These are phyloP conservation scores for Diaporthe longicolla DNA, from an alignment of 2,329 filamentous ascomycete species.

Conservation along the genomic window DNA sequence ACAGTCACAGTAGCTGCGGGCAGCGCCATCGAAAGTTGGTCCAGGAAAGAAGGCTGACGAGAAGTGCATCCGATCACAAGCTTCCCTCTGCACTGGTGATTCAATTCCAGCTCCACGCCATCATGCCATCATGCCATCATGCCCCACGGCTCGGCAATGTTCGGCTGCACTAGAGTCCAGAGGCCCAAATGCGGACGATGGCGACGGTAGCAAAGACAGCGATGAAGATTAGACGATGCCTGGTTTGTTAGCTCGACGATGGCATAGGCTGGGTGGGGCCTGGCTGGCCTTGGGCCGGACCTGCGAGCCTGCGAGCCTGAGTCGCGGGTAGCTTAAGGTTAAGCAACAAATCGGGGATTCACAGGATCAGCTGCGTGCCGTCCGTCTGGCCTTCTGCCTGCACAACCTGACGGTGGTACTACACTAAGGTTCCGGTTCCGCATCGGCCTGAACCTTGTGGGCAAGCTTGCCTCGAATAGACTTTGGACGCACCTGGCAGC, in stretches of 20 bases:
- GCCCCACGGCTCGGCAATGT: conserved; percentile 29
- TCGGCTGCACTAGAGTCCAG: conserved; percentile 25
- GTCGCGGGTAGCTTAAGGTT: conserved; percentile 27
- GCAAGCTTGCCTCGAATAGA: conserved; percentile 31
- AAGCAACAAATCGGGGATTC: conserved; percentile 31
- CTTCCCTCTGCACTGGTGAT: not conserved
- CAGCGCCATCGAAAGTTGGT: conserved; percentile 19
- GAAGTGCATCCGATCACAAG: conserved; percentile 19
- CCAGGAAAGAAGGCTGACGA: conserved; percentile 3
- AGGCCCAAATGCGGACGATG: conserved; percentile 20
- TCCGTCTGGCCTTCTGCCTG: conserved; percentile 19
- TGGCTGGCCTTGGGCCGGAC: conserved; percentile 13
- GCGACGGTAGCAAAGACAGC: conserved; percentile 2
- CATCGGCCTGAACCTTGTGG: conserved; percentile 38
- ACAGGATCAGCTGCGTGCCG: conserved; percentile 20
- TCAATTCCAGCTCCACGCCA: conserved; percentile 2
- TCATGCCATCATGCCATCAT: conserved; percentile 33
- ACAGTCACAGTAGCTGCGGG: conserved; percentile 22
- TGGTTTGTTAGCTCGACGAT: not conserved
- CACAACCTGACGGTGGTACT: not conserved
- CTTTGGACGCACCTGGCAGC: conserved; percentile 35
- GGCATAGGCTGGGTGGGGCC: conserved; percentile 10
- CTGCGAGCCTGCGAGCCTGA: conserved; percentile 23
- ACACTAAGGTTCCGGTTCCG: conserved; percentile 29
- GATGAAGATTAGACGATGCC: conserved; percentile 23